Conservation (phyloP, 495 filamentous ascomycete species). For the Copromyces sp. region DNA sequence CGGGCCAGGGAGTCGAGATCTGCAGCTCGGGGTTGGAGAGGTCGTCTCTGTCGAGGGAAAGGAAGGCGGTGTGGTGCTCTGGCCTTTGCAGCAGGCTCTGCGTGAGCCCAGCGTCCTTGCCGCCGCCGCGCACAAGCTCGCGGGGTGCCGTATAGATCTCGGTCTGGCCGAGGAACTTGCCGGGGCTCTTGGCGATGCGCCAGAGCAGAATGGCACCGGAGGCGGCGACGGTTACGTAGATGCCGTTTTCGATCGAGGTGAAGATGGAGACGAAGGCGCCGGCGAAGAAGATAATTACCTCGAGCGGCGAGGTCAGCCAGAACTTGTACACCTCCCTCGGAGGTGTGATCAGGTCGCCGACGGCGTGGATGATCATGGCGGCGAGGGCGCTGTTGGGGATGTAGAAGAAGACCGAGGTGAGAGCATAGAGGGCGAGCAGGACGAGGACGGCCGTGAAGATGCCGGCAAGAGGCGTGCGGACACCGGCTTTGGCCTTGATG, state of each 20-base stretch:
- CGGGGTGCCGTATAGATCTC: slow-evolving; percentile 11
- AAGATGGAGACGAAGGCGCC: slow-evolving; percentile 44
- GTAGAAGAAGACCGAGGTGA: slow-evolving; percentile 42
- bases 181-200: slow-evolving; percentile 36
- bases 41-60: slow-evolving; percentile 32
- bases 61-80: slow-evolving; percentile 25
- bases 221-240: slow-evolving; percentile 37
- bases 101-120: slow-evolving; percentile 1
- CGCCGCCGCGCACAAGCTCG: slow-evolving; percentile 4
- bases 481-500: slow-evolving; percentile 41
- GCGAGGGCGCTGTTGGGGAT: slow-evolving; percentile 36
- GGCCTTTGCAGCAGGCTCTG: neutral
- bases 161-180: slow-evolving; percentile 29
- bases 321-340: slow-evolving; percentile 39
- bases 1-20: slow-evolving; percentile 33
- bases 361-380: slow-evolving; percentile 45
- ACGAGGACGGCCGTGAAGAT: slow-evolving; percentile 43
- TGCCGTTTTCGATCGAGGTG: slow-evolving; percentile 41
- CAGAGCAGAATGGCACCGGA: slow-evolving; percentile 36
- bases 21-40: slow-evolving; percentile 32
- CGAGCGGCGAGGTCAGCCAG: slow-evolving; percentile 41
- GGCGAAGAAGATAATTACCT: slow-evolving; percentile 42
- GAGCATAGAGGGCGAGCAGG: slow-evolving; percentile 41
- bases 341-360: slow-evolving; percentile 40
- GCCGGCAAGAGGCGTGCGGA: slow-evolving; percentile 43